A percentile compares a stretch with the other conserved stretches of the same genome.
These are phyloP conservation scores for Mortierella sp. DNA, from an alignment of 371 early-diverging fungal species.

Conservation along the genomic window DNA sequence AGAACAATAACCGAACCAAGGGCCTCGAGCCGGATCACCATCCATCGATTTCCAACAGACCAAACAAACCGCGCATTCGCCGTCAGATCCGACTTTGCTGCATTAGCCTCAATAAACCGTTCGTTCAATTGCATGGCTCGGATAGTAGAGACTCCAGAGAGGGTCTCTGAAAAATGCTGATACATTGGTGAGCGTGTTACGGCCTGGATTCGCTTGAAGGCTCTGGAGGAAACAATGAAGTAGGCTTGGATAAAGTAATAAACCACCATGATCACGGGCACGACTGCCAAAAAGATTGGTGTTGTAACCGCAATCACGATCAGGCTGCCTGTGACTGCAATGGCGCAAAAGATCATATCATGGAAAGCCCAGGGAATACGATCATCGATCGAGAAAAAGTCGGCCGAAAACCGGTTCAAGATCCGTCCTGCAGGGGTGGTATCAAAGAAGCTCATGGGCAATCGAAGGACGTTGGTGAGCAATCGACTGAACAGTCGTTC, in stretches of 20 bases:
- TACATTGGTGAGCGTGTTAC: slow-evolving; percentile 59
- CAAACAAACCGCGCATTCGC: slow-evolving; percentile 82
- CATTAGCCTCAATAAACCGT: slow-evolving; percentile 65
- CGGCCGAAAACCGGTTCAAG: slow-evolving; percentile 85
- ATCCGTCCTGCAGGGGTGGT: slow-evolving; percentile 83
- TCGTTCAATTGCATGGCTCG: slow-evolving; percentile 70
- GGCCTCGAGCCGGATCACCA: slow-evolving; percentile 80
- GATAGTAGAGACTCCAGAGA: slow-evolving; percentile 69
- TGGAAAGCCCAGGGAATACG: slow-evolving; percentile 55
- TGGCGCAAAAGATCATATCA: slow-evolving; percentile 57
- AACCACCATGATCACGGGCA: slow-evolving; percentile 58
- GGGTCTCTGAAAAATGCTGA: slow-evolving; percentile 56
- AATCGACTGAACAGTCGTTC: slow-evolving; percentile 18
- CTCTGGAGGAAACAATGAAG: slow-evolving; percentile 63
- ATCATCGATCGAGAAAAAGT: slow-evolving; percentile 75
- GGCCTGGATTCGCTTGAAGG: slow-evolving; percentile 62
- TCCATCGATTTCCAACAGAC: slow-evolving; percentile 85
- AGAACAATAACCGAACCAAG: slow-evolving; percentile 43
- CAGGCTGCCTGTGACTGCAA: slow-evolving; percentile 41
- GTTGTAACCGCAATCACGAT: slow-evolving; percentile 41
- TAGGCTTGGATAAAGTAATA: slow-evolving; percentile 41
- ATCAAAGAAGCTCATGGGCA: slow-evolving; percentile 81
- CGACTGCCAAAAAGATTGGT: slow-evolving; percentile 54
- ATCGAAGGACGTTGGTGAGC: slow-evolving; percentile 52
- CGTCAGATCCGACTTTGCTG: slow-evolving; percentile 60